phyloP scores from a whole-genome alignment of 1,284 basidiomycete genomes.

The Ganoderma lingzhi region DNA sequence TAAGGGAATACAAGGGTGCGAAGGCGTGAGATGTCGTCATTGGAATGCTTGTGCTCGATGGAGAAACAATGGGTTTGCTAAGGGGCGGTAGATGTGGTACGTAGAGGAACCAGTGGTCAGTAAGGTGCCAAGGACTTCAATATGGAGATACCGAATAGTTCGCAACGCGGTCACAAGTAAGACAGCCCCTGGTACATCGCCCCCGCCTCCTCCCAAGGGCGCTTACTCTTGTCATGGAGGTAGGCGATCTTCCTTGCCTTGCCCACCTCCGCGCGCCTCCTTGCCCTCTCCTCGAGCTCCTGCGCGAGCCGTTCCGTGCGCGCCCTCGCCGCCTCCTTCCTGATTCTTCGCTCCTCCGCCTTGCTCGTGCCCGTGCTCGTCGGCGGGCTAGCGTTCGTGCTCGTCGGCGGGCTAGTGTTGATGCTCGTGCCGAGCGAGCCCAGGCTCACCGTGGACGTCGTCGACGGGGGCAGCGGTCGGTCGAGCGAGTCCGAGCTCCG shows the following conservation, averaged over 20 bases:
- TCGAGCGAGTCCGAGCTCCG: conserved; percentile 29
- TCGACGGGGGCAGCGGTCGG: background rate
- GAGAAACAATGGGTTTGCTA: too few relatives aligned
- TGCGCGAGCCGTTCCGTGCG: conserved; percentile 51
- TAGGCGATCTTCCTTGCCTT: conserved; percentile 23
- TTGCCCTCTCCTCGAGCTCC: conserved; percentile 39
- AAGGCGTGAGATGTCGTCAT: background rate
- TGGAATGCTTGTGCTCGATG: too few relatives aligned
- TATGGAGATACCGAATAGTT: background rate
- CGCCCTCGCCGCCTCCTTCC: conserved; percentile 53
- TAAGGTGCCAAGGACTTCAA: too few relatives aligned
- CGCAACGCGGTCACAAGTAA: conserved; percentile 22
- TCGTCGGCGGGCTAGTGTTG: background rate
- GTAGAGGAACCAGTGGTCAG: too few relatives aligned
- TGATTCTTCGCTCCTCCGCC: conserved; percentile 54
- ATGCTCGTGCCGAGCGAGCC: background rate
- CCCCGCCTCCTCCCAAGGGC: conserved; percentile 31
- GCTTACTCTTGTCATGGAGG: conserved; percentile 16
- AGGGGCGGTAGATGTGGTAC: too few relatives aligned
- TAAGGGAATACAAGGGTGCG: background rate
- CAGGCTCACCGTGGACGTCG: background rate
- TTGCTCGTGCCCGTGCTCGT: conserved; percentile 41
- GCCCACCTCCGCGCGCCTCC: conserved; percentile 27
- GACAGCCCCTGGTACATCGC: conserved; percentile 31
- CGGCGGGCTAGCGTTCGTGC: conserved; percentile 33